phyloP scores from a whole-genome alignment of 768 basidiomycete species.

The Lepiota venenata region DNA sequence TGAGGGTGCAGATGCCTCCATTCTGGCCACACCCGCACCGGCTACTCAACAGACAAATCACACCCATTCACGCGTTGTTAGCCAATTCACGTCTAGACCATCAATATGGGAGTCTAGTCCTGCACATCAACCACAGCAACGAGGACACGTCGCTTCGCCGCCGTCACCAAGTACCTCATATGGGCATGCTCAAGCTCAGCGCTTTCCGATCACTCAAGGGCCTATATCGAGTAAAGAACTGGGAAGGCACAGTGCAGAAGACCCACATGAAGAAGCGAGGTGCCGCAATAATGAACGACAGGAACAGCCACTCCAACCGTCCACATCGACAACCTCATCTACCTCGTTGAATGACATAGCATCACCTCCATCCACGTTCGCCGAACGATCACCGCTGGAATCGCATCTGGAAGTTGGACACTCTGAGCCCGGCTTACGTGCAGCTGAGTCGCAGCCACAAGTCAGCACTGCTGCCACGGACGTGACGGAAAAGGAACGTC shows the following conservation, averaged over 20 bases:
- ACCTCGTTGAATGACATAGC: not conserved
- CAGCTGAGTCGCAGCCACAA: not conserved
- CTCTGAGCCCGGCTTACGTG: slow-evolving; percentile 7
- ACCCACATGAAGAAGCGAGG: not conserved
- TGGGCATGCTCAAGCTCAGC: not conserved
- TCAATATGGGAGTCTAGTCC: slow-evolving; percentile 6
- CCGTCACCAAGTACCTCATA: not conserved
- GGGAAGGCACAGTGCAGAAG: slow-evolving; percentile 1
- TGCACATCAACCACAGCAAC: slow-evolving; percentile 7
- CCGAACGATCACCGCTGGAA: slow-evolving; percentile 7
- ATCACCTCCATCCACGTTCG: slow-evolving; percentile 4
- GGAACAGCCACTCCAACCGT: not conserved
- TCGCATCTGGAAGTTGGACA: slow-evolving; percentile 7
- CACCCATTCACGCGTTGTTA: slow-evolving; percentile 31
- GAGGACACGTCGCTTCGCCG: not conserved
- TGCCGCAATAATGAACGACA: not conserved
- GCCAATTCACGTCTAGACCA: slow-evolving; percentile 39
- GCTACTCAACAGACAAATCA: slow-evolving; percentile 21
- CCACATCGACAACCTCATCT: not conserved
- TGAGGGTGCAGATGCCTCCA: slow-evolving; percentile 31
- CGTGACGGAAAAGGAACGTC: not conserved
- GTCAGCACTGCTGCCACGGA: not conserved
- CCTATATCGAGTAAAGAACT: not conserved
- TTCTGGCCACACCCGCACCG: slow-evolving; percentile 30
- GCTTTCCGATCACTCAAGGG: slow-evolving; percentile 5